These are phyloP conservation scores for Martensiomyces pterosporus DNA, from an alignment of 192 early-diverging fungal genomes.

Conservation along the genomic window DNA sequence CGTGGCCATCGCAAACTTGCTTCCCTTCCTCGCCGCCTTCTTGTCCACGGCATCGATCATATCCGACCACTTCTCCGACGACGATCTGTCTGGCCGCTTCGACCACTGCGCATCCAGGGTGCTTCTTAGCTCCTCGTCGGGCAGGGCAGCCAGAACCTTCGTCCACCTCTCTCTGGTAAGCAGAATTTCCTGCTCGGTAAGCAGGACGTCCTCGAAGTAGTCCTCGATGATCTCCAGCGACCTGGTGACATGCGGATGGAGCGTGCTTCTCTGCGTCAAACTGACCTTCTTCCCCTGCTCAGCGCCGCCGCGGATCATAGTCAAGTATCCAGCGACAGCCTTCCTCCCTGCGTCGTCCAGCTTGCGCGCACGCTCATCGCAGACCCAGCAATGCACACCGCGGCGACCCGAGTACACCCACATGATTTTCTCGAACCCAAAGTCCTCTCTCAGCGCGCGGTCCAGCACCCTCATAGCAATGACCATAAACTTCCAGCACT, in stretches of 20 bases:
- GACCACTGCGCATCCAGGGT: constrained; percentile 39
- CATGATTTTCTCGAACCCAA: constrained; percentile 88
- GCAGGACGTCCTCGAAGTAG: constrained; percentile 69
- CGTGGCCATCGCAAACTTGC: constrained; percentile 33
- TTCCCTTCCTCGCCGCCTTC: constrained; percentile 24
- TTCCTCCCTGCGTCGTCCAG: constrained; percentile 73
- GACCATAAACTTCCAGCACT: constrained; percentile 95
- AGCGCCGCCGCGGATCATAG: constrained; percentile 75
- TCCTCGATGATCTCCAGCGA: constrained; percentile 60
- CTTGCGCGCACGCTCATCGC: constrained; percentile 79
- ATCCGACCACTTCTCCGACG: constrained; percentile 47
- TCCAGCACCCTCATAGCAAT: constrained; percentile 87
- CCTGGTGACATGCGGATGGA: constrained; percentile 64
- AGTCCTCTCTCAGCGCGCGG: constrained; percentile 77
- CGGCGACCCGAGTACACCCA: constrained; percentile 97
- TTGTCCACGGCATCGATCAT: constrained; percentile 40
- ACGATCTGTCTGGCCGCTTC: constrained; percentile 28
- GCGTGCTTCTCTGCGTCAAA: constrained; percentile 42
- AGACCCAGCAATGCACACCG: constrained; percentile 98
- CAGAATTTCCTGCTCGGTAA: constrained; percentile 73
- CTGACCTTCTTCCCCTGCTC: constrained; percentile 70
- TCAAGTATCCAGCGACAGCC: constrained; percentile 80
- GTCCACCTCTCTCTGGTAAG: constrained; percentile 59
- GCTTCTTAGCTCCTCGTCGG: constrained; percentile 62
- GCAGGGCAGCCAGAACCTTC: constrained; percentile 72